These are phyloP conservation scores for Aphanomyces cochlioides DNA, from an alignment of 352 stramenopile species.

Conservation along the genomic window DNA sequence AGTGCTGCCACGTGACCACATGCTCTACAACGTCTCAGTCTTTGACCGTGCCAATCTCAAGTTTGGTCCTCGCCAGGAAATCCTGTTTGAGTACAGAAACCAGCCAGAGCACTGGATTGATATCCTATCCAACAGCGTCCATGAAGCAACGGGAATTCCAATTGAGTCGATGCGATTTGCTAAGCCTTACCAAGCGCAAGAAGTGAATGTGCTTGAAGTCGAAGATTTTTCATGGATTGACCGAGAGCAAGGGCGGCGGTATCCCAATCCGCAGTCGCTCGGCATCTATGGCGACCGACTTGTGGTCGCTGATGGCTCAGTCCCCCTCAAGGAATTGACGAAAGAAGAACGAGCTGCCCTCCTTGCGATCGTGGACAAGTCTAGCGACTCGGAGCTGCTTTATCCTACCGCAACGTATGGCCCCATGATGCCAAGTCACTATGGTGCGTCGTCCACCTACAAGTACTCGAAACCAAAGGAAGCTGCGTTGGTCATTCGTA, in stretches of 20 bases:
- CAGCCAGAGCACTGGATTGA: constrained; percentile 28
- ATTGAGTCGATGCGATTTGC: constrained; percentile 52
- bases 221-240: constrained; percentile 8
- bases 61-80: constrained; percentile 6
- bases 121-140: constrained; percentile 42
- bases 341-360: constrained; percentile 40
- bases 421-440: not conserved
- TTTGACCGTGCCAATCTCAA: constrained; percentile 46
- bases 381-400: not conserved
- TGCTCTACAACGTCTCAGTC: constrained; percentile 62
- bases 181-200: constrained; percentile 58
- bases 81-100: constrained; percentile 48
- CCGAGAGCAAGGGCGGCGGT: not conserved
- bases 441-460: not conserved
- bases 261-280: not conserved
- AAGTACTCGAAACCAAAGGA: constrained; percentile 69
- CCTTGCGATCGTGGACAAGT: constrained; percentile 44
- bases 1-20: constrained; percentile 42
- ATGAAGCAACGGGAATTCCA: constrained; percentile 46
- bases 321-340: constrained; percentile 41
- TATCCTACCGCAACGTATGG: constrained; percentile 1
- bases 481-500: constrained; percentile 71
- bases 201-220: constrained; percentile 73
- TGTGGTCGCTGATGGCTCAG: constrained; percentile 55
- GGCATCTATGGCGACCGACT: constrained; percentile 40